A percentile compares a stretch with the other conserved stretches of the same genome.
phyloP scores from a whole-genome alignment of 1,139 yeast species.

The Taphrina confusa region DNA sequence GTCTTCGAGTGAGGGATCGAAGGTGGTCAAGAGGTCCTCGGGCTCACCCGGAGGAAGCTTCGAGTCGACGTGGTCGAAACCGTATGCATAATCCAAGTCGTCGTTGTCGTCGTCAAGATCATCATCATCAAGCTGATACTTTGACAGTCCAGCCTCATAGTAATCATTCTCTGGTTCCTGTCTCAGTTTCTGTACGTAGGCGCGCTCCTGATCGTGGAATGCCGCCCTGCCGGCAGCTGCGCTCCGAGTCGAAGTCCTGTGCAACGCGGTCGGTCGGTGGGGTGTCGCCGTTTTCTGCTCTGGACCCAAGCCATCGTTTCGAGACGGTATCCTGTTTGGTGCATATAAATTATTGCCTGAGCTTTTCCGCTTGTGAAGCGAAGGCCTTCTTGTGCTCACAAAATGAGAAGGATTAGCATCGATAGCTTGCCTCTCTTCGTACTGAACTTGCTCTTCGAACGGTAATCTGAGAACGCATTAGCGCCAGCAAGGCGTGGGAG shows the following conservation, averaged over 20 bases:
- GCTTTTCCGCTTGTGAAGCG: slow-evolving; percentile 9
- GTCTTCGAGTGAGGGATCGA: slow-evolving; percentile 7
- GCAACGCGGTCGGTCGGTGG: slow-evolving; percentile 16
- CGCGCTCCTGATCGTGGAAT: slow-evolving; percentile 63
- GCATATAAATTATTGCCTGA: slow-evolving; percentile 25
- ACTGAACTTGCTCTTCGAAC: background rate
- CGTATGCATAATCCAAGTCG: slow-evolving; percentile 36
- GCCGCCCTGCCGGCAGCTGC: slow-evolving; percentile 41
- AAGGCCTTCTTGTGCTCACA: slow-evolving; percentile 15
- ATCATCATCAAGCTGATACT: slow-evolving; percentile 35
- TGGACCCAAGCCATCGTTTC: background rate
- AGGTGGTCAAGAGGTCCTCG: slow-evolving; percentile 6
- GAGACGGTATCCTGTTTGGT: slow-evolving; percentile 19
- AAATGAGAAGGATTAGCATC: slow-evolving; percentile 16
- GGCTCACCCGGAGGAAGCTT: background rate
- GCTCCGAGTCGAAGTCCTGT: slow-evolving; percentile 19
- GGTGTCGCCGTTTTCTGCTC: background rate
- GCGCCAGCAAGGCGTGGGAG: background rate
- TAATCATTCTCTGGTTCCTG: slow-evolving; percentile 67
- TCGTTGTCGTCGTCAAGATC: slow-evolving; percentile 36
- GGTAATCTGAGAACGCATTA: background rate
- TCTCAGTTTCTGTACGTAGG: slow-evolving; percentile 64
- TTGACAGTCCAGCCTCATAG: slow-evolving; percentile 42
- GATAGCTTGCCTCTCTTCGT: slow-evolving; percentile 7
- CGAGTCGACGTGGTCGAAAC: slow-evolving; percentile 38